Base-by-base conservation (phyloP, 2,329 filamentous ascomycete genomes). In the Exophiala viscosa region DNA sequence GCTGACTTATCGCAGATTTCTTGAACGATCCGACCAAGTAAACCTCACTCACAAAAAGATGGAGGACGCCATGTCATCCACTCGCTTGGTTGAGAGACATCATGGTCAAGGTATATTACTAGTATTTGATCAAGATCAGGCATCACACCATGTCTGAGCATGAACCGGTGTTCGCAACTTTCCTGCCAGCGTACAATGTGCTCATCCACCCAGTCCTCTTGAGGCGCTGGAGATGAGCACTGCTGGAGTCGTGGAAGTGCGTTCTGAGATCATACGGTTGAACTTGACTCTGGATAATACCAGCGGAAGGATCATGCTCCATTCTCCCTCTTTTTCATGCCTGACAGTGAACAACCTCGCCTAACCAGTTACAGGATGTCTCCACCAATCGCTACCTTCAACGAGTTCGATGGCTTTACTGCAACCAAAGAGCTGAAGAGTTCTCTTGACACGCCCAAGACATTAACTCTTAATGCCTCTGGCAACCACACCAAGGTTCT, bases 231-330 rank as follows among this genome's bases (percentile, higher is more conserved):
- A 58, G 52, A 58, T 55, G 52, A 28, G 52, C 39, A 10, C 33
- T 60, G 48, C 61, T 62, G 45, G 54, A 48, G 14, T 48, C 39
- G 36, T 48, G 52, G 35, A 34, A 49, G 43, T 52, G 54, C 72
- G 76, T 75, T 79, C 82, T 89, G 86, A 92, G 87, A 93, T 84
- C 84, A 93, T 87, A 93, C 88, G 88, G 89, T 86, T 78, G 78
- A 76, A 90, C 92, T 88, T 92, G 92, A 88, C 92, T 91, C 88
- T 89, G 87, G 89, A 91, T 92, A 92, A 93, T 93, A 89, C 89
- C 87, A 90, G 90, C 90, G 90, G 90, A 93, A 95, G 90, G 87
- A 95, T 93, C 90, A 95, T 95, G 89, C 88, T 81, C 81, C 80
- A 76, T 76, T 73, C 74, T 70, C 65, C 66, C 63, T 60, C 55